Percentiles rank a stretch among this genome's conserved stretches.
Evolutionary conservation across 768 basidiomycete species (phyloP).

Genomic region (Lentinula boryana): DNA sequence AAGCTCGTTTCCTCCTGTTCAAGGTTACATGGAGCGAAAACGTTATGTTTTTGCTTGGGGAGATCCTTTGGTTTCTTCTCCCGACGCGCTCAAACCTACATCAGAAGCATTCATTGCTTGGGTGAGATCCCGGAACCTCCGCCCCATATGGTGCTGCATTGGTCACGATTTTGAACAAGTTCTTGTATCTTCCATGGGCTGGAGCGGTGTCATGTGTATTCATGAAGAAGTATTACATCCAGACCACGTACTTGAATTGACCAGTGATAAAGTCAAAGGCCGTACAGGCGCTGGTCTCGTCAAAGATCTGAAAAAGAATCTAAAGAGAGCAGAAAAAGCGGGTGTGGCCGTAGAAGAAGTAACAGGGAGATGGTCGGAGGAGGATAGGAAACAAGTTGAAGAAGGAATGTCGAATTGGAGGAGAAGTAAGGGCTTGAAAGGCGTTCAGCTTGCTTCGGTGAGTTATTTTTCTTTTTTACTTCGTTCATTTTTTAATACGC

Average conservation of each 20-base stretch:
- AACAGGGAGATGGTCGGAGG: constrained; percentile 32
- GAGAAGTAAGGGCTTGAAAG: constrained; percentile 30
- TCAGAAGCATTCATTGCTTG: constrained; percentile 40
- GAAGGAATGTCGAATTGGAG: constrained; percentile 54
- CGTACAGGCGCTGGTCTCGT: constrained; percentile 32
- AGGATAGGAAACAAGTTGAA: constrained; percentile 42
- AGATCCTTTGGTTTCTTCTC: constrained; percentile 47
- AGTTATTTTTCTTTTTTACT: constrained; percentile 6
- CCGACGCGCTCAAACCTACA: constrained; percentile 26
- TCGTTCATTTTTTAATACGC: background rate
- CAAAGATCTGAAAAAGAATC: constrained; percentile 59
- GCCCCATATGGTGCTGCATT: constrained; percentile 57
- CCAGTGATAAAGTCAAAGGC: constrained; percentile 27
- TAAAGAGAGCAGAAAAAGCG: constrained; percentile 50
- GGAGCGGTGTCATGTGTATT: constrained; percentile 58
- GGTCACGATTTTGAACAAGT: constrained; percentile 45
- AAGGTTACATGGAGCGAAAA: constrained; percentile 52
- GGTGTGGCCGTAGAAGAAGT: constrained; percentile 45
- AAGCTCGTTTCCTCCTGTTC: constrained; percentile 41
- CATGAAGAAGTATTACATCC: constrained; percentile 56
- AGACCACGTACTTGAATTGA: constrained; percentile 35
- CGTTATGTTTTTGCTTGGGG: constrained; percentile 60
- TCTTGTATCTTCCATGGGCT: constrained; percentile 40
- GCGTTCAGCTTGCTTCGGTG: constrained; percentile 52
- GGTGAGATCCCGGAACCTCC: constrained; percentile 36